phyloP scores from a whole-genome alignment of 176 grass and related monocot species.

The Raddia distichophylla region DNA sequence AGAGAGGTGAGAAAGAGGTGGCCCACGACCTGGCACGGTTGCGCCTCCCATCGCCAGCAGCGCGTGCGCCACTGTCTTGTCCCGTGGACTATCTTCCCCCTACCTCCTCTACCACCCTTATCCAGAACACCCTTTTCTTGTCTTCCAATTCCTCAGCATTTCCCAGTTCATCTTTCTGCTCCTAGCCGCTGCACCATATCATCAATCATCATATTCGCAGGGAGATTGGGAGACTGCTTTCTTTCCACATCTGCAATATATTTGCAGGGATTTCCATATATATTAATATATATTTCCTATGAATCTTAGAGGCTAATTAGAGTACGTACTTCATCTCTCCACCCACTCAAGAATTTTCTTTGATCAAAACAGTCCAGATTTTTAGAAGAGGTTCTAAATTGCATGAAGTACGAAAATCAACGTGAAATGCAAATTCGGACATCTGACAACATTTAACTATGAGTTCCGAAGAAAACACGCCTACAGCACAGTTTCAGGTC shows the following conservation, averaged over 20 bases:
- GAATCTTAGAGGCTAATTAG: too few species aligned
- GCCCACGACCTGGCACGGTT: background rate
- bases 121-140: background rate
- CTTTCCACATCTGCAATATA: background rate
- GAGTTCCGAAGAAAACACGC: too few species aligned
- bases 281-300: background rate
- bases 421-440: too few species aligned
- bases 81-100: too few species aligned
- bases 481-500: too few species aligned
- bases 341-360: too few species aligned
- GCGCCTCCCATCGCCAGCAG: constrained; percentile 16
- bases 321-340: too few species aligned
- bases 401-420: too few species aligned
- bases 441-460: too few species aligned
- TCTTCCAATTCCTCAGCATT: background rate
- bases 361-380: too few species aligned
- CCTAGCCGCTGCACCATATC: background rate
- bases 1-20: background rate
- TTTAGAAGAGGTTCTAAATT: too few species aligned
- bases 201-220: background rate
- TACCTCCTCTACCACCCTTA: background rate
- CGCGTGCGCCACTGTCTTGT: constrained; percentile 2
- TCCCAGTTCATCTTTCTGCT: background rate
- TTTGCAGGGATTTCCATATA: background rate
- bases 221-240: background rate